These are phyloP conservation scores for Mimosa pudica DNA, from an alignment of 306 rosid genomes.

Conservation along the genomic window DNA sequence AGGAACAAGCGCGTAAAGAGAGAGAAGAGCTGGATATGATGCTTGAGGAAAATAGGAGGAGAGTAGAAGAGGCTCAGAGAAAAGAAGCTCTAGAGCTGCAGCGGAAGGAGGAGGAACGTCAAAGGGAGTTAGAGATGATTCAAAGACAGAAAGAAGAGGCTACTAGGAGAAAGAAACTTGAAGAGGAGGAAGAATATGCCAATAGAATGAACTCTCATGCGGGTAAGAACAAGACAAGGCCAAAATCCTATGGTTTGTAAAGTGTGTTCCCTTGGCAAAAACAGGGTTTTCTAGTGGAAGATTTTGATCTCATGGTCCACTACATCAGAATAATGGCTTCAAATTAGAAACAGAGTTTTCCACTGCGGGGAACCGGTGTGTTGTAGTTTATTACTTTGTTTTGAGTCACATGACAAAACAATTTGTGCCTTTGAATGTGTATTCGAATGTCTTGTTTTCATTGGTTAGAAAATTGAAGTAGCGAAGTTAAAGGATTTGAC, in stretches of 20 bases:
- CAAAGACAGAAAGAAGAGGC: slow-evolving; percentile 88
- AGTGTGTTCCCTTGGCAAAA: slow-evolving; percentile 26
- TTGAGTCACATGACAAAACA: background rate
- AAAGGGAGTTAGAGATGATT: slow-evolving; percentile 74
- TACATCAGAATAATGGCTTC: background rate
- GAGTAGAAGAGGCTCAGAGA: slow-evolving; percentile 89
- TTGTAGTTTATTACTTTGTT: background rate
- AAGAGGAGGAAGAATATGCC: slow-evolving; percentile 73
- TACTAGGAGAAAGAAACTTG: slow-evolving; percentile 72
- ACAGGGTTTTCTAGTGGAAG: slow-evolving; percentile 2
- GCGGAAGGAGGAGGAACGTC: slow-evolving; percentile 89
- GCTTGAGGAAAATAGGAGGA: slow-evolving; percentile 92
- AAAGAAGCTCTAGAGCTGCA: slow-evolving; percentile 91
- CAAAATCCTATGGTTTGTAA: slow-evolving; percentile 51
- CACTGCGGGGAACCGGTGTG: background rate
- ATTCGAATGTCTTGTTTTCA: background rate
- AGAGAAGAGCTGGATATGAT: slow-evolving; percentile 87
- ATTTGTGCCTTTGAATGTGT: background rate
- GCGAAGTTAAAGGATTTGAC: background rate
- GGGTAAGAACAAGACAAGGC: slow-evolving; percentile 60
- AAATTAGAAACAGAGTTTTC: background rate
- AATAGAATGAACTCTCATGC: slow-evolving; percentile 46
- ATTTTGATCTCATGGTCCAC: background rate
- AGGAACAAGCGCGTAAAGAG: slow-evolving; percentile 87
- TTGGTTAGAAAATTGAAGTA: background rate